These are phyloP conservation scores for Quercus wislizeni DNA, from an alignment of 306 rosid species.

Conservation along the genomic window DNA sequence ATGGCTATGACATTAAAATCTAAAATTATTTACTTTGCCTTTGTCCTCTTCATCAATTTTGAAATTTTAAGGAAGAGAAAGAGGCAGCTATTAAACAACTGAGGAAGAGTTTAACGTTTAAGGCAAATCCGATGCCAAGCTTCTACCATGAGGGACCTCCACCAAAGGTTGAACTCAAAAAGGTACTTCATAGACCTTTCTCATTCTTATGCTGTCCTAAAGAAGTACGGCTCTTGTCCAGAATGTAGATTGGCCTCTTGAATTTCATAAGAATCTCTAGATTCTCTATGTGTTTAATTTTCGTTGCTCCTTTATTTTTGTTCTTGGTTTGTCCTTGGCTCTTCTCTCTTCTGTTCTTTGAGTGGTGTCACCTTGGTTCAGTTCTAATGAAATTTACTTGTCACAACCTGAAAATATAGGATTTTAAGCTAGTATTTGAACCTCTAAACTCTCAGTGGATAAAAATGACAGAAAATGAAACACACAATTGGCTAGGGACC, in stretches of 20 bases:
- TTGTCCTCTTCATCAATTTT: slow-evolving; percentile 24
- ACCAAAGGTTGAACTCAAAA: slow-evolving; percentile 85
- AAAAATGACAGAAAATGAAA: background rate
- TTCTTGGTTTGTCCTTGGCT: background rate
- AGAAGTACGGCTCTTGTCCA: background rate
- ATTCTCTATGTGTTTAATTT: background rate
- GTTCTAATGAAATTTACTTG: background rate
- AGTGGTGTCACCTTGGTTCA: background rate
- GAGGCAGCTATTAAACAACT: slow-evolving; percentile 83
- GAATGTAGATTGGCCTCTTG: background rate
- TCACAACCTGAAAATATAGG: background rate
- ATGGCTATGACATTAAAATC: background rate
- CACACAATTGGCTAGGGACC: too few species aligned
- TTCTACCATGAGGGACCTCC: slow-evolving; percentile 99
- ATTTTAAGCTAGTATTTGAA: background rate
- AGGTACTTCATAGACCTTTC: slow-evolving; percentile 45
- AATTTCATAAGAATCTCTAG: background rate
- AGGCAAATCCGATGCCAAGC: slow-evolving; percentile 97
- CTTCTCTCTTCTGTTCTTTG: background rate
- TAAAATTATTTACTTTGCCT: slow-evolving; percentile 17
- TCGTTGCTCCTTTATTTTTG: background rate
- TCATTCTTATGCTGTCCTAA: slow-evolving; percentile 17
- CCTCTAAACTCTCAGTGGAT: background rate
- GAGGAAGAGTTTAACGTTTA: slow-evolving; percentile 86
- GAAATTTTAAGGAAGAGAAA: slow-evolving; percentile 71